A percentile compares a stretch with the other conserved stretches of the same genome.
phyloP scores from a whole-genome alignment of 2,329 filamentous ascomycete species.

The Colletotrichum sp. region DNA sequence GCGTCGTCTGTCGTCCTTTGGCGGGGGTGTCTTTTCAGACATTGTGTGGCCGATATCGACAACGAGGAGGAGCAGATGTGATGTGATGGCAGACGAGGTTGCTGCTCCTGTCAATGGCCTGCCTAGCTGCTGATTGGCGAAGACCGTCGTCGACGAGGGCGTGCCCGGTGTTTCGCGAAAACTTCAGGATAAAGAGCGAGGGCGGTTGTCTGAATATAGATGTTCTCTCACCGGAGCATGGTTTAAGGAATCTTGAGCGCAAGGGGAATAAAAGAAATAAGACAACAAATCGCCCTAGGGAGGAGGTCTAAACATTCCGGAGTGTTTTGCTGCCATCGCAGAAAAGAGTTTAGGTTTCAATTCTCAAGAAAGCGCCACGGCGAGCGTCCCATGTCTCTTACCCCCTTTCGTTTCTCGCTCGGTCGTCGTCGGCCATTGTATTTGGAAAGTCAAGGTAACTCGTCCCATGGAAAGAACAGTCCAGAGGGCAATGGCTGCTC shows the following conservation, averaged over 20 bases:
- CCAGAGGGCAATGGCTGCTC: background rate
- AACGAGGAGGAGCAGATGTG: background rate
- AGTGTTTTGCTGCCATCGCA: background rate
- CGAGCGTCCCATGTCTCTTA: background rate
- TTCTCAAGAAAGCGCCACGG: background rate
- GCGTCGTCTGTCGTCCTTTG: background rate
- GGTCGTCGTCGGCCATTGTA: background rate
- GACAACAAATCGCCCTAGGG: background rate
- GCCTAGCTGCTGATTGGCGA: background rate
- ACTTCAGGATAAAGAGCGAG: background rate
- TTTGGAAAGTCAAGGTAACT: background rate
- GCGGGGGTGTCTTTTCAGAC: background rate
- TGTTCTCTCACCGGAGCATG: background rate
- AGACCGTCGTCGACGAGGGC: background rate
- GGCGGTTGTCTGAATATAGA: background rate
- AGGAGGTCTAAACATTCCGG: background rate
- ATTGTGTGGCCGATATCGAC: background rate
- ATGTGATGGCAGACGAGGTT: background rate
- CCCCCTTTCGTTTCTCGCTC: background rate
- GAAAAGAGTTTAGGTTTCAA: background rate
- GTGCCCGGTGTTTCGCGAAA: background rate
- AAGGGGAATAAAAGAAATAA: background rate
- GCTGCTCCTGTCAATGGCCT: background rate
- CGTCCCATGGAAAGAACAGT: background rate
- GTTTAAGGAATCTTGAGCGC: background rate